A percentile compares a stretch with the other conserved stretches of the same genome.
phyloP scores from a whole-genome alignment of 192 early-diverging fungal genomes.

The Lobulomyces angularis region DNA sequence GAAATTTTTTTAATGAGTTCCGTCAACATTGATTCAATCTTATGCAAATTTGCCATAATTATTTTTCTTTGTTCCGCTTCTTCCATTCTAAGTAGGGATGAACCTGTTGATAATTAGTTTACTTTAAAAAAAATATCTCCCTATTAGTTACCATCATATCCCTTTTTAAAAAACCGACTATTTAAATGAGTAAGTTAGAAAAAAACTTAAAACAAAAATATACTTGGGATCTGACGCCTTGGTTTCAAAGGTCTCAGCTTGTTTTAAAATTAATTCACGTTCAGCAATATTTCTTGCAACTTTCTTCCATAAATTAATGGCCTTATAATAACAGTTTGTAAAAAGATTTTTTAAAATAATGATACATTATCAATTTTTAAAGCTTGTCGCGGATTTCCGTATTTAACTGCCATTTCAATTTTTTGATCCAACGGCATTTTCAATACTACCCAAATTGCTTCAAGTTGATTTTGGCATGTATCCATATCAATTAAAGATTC shows the following conservation, averaged over 20 bases:
- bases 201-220: not conserved
- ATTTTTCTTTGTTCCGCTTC: slow-evolving; percentile 34
- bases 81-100: slow-evolving; percentile 27
- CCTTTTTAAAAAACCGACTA: too few species aligned
- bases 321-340: slow-evolving; percentile 21
- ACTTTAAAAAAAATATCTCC: too few species aligned
- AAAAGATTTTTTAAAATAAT: too few species aligned
- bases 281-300: slow-evolving; percentile 23
- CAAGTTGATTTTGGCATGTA: slow-evolving; percentile 35
- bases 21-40: slow-evolving; percentile 23
- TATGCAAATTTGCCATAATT: slow-evolving; percentile 25
- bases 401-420: slow-evolving; percentile 52
- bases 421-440: slow-evolving; percentile 45
- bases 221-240: slow-evolving; percentile 36
- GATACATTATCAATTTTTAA: slow-evolving; percentile 27
- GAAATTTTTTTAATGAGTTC: slow-evolving; percentile 25
- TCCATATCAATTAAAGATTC: too few species aligned
- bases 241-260: slow-evolving; percentile 32
- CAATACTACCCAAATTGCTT: slow-evolving; percentile 29
- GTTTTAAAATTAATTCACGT: slow-evolving; percentile 23
- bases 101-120: slow-evolving; percentile 27
- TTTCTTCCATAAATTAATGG: slow-evolving; percentile 32
- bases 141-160: too few species aligned
- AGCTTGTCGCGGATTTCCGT: slow-evolving; percentile 29
- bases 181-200: slow-evolving; percentile 1